Evolutionary conservation across 2,329 filamentous ascomycete genomes (phyloP).

Genomic region (Sclerotinia trifoliorum): DNA sequence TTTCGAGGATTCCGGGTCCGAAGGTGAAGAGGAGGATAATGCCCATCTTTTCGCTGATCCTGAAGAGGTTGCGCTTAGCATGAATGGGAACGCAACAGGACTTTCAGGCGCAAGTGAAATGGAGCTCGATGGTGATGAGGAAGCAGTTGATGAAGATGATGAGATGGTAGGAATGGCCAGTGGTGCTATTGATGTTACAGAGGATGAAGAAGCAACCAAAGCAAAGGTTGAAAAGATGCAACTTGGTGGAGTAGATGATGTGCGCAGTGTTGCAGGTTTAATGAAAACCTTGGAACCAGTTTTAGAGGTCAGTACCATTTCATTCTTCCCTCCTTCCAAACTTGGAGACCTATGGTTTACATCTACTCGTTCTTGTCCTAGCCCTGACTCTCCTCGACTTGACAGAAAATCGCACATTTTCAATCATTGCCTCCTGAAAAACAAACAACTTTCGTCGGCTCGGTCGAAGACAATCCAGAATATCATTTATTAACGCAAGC

Average conservation of each 20-base stretch:
- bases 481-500: slow-evolving; percentile 86
- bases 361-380: slow-evolving; percentile 56
- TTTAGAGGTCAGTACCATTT: slow-evolving; percentile 66
- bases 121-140: slow-evolving; percentile 61
- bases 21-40: slow-evolving; percentile 62
- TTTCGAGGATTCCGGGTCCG: slow-evolving; percentile 82
- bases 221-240: slow-evolving; percentile 82
- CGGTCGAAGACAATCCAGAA: slow-evolving; percentile 88
- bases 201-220: slow-evolving; percentile 68
- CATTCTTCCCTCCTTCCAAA: slow-evolving; percentile 31
- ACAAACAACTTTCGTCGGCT: slow-evolving; percentile 67
- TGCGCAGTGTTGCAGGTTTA: slow-evolving; percentile 73
- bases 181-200: slow-evolving; percentile 42
- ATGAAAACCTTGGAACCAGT: slow-evolving; percentile 81
- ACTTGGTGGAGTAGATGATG: slow-evolving; percentile 69
- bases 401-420: slow-evolving; percentile 77
- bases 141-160: slow-evolving; percentile 60
- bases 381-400: slow-evolving; percentile 62
- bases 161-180: slow-evolving; percentile 50
- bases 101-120: slow-evolving; percentile 46
- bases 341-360: slow-evolving; percentile 56
- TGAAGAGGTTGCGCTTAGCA: slow-evolving; percentile 43
- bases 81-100: slow-evolving; percentile 36
- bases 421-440: slow-evolving; percentile 66
- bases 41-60: slow-evolving; percentile 46